phyloP scores from a whole-genome alignment of 2,329 filamentous ascomycete species.

The Fusarium musae region DNA sequence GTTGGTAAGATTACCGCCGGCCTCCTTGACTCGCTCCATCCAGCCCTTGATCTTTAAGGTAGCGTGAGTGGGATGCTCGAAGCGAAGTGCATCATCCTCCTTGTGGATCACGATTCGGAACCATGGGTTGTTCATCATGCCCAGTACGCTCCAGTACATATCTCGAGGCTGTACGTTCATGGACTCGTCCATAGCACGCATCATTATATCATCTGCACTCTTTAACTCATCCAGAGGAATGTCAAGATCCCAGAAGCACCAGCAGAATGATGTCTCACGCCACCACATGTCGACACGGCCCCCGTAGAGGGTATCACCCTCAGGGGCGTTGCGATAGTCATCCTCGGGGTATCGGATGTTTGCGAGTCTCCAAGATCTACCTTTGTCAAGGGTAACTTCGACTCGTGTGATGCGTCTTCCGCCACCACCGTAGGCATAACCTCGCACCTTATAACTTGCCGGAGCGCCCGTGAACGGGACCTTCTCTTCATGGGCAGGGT shows the following conservation, averaged over 20 bases:
- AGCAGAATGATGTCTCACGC: slow-evolving; percentile 86
- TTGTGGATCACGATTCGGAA: slow-evolving; percentile 82
- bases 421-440: slow-evolving; percentile 90
- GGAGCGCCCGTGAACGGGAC: slow-evolving; percentile 61
- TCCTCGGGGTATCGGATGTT: slow-evolving; percentile 88
- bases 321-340: slow-evolving; percentile 73
- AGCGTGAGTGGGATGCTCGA: slow-evolving; percentile 90
- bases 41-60: slow-evolving; percentile 82
- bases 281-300: slow-evolving; percentile 83
- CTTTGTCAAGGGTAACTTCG: slow-evolving; percentile 85
- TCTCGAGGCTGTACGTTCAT: slow-evolving; percentile 89
- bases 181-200: slow-evolving; percentile 89
- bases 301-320: slow-evolving; percentile 74
- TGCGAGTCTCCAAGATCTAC: slow-evolving; percentile 81
- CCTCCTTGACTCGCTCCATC: slow-evolving; percentile 92
- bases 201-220: slow-evolving; percentile 76
- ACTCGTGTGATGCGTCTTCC: slow-evolving; percentile 85
- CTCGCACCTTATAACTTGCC: slow-evolving; percentile 72
- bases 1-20: slow-evolving; percentile 81
- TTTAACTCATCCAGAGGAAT: slow-evolving; percentile 71
- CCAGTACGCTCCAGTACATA: slow-evolving; percentile 95
- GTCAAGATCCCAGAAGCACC: slow-evolving; percentile 89
- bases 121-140: slow-evolving; percentile 99
- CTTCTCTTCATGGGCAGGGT: slow-evolving; percentile 81
- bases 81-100: slow-evolving; percentile 70